Evolutionary conservation across 164 flowering plant species (phyloP), one percentile per base, ranked within the genome.

Genomic region (Macadamia tetraphylla): DNA sequence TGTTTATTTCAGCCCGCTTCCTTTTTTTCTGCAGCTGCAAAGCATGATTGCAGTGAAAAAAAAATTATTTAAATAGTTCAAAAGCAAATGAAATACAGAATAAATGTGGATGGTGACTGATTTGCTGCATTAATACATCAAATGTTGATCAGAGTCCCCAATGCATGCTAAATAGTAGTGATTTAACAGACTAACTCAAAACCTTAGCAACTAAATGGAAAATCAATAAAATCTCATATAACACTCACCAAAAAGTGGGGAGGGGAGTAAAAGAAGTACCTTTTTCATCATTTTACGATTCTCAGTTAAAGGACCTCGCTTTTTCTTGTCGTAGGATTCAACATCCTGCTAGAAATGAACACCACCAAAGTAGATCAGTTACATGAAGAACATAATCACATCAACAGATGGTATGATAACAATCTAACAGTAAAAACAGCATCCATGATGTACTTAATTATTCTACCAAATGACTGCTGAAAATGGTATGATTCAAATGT

Each of bases 1-100:
- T 79, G 67, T 85, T 82, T 74, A 78, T 75, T 80, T 87, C 80
- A 63, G 96, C 96, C 67, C 92, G 74, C 66, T 75, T 86, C 69
- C 78, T 82, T 72, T 85, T 81, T 58, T 78, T 73, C 8, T 79
- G 77, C 63, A 32, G 52, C 98, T 90, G 85, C 70, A 84, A 56
- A 64, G 81, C n/a, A 29, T 67, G n/a, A 71, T 30, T 32, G 42
- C 0, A 66, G 23, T 3, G 11, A 23, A 23, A 68, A 17, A 35
- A 6, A 62, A 43, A 71, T n/a, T 68, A 53, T 64, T 43, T 52
- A 51, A 12, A 23, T 2, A n/a, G 9, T 63, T 43, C 35, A 31
- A 51, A 59, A 64, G 3, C 60, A 12, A 52, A 66, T 46, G 6
- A 31, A 17, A 6, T 44, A 52, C 3, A 6, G 15, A 9, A 3